A percentile compares a stretch with the other conserved stretches of the same genome.
Conservation (phyloP, 1,284 basidiomycete genomes). For the Pyrrhoderma lamaoense region DNA sequence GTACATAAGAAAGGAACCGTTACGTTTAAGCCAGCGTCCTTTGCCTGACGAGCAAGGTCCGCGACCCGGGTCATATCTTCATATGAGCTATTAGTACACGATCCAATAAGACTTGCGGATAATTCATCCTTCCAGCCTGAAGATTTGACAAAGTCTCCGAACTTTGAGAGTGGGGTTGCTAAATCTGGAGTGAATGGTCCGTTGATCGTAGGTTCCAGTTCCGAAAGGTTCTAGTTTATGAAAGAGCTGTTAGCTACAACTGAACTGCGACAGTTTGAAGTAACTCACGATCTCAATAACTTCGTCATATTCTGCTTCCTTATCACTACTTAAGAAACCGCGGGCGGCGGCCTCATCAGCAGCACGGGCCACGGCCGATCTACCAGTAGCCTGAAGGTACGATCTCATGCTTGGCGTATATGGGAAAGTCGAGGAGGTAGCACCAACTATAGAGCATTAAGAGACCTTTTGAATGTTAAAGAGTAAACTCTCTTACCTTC, state of each 20-base stretch:
- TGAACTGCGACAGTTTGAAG: not conserved
- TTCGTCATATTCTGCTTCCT: conserved; percentile 93
- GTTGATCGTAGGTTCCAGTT: conserved; percentile 92
- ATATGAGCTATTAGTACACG: conserved; percentile 97
- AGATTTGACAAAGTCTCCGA: conserved; percentile 72
- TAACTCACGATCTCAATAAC: conserved; percentile 80
- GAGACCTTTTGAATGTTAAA: not conserved
- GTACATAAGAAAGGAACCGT: conserved; percentile 96
- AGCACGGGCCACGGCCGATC: conserved; percentile 80
- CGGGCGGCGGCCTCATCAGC: conserved; percentile 78
- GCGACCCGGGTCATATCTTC: conserved; percentile 93
- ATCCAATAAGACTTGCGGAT: conserved; percentile 90
- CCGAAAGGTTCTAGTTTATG: conserved; percentile 66
- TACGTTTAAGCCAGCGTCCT: conserved; percentile 70
- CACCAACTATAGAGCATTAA: conserved; percentile 56
- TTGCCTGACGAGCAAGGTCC: conserved; percentile 87
- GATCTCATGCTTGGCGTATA: conserved; percentile 87
- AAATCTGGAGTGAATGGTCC: conserved; percentile 98
- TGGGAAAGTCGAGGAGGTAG: conserved; percentile 96
- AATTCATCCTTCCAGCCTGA: conserved; percentile 91
- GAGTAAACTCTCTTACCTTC: conserved; percentile 35
- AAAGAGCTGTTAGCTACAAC: not conserved
- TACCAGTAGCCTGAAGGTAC: conserved; percentile 87
- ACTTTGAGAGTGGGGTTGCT: conserved; percentile 91
- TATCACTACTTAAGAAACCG: conserved; percentile 80